Base-by-base conservation (phyloP, 1,139 yeast species). In the Hyphopichia burtonii region DNA sequence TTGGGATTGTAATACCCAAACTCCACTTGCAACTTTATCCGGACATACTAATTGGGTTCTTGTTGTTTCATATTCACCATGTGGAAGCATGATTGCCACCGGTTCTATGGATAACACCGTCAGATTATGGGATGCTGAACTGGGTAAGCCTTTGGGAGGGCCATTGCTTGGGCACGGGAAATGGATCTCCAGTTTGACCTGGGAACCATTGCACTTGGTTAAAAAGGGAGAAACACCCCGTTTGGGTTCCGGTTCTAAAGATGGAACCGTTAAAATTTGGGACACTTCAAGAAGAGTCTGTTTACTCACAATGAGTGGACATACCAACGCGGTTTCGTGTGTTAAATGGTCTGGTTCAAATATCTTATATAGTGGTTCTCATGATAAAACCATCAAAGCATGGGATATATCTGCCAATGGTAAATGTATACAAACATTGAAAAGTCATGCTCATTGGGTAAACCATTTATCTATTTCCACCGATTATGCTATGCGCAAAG, bases 361-460 rank as follows among this genome's bases (percentile, higher is more conserved):
- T 44, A 74, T 86, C 28, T 74, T 93, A 37, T 94, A 91, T 62
- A 82, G 96, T 38, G 94, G 90, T 2, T 90, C 98, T 7, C 99
- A 93, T 58, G 99, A 93, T 63, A 93, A 90, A 61, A 87, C 97
- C 3, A 86, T 93, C 51, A 85, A 85, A 61, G 88, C 88, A 1
- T 93, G 99, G 99, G 94, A 88, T 56, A 67, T 73, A 36, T 73
- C 83, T 41, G 84, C 85, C 17, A 76, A 77, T 36, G 97, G 97
- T 18, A 82, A 80, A 53, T 80, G 96, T 53, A 74, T 88, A 35
- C 90, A 86, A 56, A 83, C 88, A 1, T 69, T 93, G 49, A 83
- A 83, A 60, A 80, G 94, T 37, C 99, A 93, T 61, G 98, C 96
- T 2, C 99, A 94, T 65, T 93, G 99, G 98, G 95, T 93, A 39